Percentiles rank a stretch among this genome's conserved stretches.
Evolutionary conservation across 2,329 filamentous ascomycete species (phyloP).

Genomic region (Fusarium drepaniforme): DNA sequence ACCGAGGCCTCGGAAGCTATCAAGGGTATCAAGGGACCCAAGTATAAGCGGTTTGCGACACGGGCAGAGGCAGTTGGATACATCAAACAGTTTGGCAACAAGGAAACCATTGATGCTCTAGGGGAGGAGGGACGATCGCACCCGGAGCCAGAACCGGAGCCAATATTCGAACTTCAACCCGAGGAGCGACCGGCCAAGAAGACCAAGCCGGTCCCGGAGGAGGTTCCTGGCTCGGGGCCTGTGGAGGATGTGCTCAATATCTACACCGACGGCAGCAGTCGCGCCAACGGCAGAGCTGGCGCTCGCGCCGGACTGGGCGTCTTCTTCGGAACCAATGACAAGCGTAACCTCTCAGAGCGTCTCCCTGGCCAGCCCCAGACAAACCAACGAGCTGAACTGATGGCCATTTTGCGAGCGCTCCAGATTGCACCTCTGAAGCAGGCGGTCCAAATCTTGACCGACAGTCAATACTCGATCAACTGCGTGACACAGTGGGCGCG

Average conservation of each 20-base stretch:
- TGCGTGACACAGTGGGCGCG: slow-evolving; percentile 88
- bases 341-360: slow-evolving; percentile 78
- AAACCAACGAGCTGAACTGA: slow-evolving; percentile 96
- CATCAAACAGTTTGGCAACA: slow-evolving; percentile 66
- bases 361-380: slow-evolving; percentile 83
- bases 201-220: slow-evolving; percentile 46
- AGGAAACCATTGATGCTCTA: slow-evolving; percentile 56
- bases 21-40: slow-evolving; percentile 76
- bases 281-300: slow-evolving; percentile 68
- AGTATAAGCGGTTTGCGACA: slow-evolving; percentile 77
- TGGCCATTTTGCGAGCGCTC: slow-evolving; percentile 86
- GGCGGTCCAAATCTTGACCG: slow-evolving; percentile 83
- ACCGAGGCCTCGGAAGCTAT: slow-evolving; percentile 79
- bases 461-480: slow-evolving; percentile 91
- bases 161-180: slow-evolving; percentile 20
- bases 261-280: slow-evolving; percentile 74
- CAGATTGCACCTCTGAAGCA: slow-evolving; percentile 78
- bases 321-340: slow-evolving; percentile 69
- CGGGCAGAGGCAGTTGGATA: slow-evolving; percentile 82
- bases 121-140: slow-evolving; percentile 45
- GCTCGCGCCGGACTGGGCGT: slow-evolving; percentile 73
- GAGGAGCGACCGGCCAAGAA: slow-evolving; percentile 39
- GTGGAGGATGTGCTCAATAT: slow-evolving; percentile 51
- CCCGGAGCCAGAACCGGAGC: slow-evolving; percentile 17
- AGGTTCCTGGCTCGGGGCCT: slow-evolving; percentile 17